A percentile compares a stretch with the other conserved stretches of the same genome.
phyloP scores from a whole-genome alignment of 1,284 basidiomycete genomes.

The Stereum hirsutum region DNA sequence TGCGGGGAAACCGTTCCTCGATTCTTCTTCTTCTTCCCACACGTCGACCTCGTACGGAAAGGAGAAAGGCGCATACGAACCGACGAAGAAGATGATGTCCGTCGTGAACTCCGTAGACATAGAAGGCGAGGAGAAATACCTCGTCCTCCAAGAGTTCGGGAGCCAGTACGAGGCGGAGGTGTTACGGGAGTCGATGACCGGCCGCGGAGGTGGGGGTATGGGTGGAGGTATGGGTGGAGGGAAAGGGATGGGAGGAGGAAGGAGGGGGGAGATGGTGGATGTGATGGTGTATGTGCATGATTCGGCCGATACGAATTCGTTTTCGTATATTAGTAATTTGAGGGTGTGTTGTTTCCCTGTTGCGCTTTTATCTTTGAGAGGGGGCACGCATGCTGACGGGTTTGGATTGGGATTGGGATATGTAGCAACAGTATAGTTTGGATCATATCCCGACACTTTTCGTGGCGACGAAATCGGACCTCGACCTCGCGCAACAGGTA shows the following conservation, averaged over 20 bases:
- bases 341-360: constrained; percentile 44
- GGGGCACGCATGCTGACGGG: constrained; percentile 4
- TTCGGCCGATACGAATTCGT: constrained; percentile 97
- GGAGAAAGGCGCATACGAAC: constrained; percentile 79
- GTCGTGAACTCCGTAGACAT: constrained; percentile 96
- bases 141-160: constrained; percentile 97
- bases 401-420: too few species aligned
- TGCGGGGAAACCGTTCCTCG: constrained; percentile 70
- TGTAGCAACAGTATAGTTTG: constrained; percentile 90
- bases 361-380: constrained; percentile 2
- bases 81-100: constrained; percentile 83
- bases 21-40: too few species aligned
- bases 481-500: constrained; percentile 92
- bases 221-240: too few species aligned
- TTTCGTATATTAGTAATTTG: constrained; percentile 96
- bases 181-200: constrained; percentile 71
- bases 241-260: too few species aligned
- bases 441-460: constrained; percentile 93
- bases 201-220: too few species aligned
- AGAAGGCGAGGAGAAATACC: constrained; percentile 90
- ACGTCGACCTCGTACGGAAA: too few species aligned
- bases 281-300: constrained; percentile 96
- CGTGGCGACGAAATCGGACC: constrained; percentile 97
- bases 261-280: constrained; percentile 89
- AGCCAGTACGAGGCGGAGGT: constrained; percentile 91